Base-by-base conservation (phyloP, 495 filamentous ascomycete species). In the Terfezia claveryi region DNA sequence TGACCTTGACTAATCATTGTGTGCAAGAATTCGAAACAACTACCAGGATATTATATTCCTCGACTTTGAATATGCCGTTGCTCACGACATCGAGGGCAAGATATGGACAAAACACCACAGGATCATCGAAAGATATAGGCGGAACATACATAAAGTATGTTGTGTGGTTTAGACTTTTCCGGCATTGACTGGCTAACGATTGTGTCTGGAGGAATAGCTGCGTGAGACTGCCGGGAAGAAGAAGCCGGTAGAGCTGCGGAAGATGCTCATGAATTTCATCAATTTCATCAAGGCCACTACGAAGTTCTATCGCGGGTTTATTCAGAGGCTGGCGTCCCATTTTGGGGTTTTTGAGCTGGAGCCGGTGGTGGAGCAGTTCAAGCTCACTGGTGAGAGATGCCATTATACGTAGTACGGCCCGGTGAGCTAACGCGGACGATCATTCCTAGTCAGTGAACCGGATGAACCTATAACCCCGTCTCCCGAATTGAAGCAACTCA, bases 241-340 rank as follows among this genome's bases (percentile, higher is more conserved):
- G 62, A 74, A 80, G 56, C 77, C 78, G 27, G 85, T 92, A 4
- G 80, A 87, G 62, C 73, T 74, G 58, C 78, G 88, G 27, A 94
- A 89, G 65, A 68, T 85, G 10, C 79, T 82, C 62, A 86, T 82
- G 68, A 74, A 78, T 56, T 98, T 89, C 65, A 67, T 80, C 37
- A 75, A 76, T 55, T 96, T 89, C 64, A 79, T 96, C 61, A 94
- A 88, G 68, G 80, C 78, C 4, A 80, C 83, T 55, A 82, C 89
- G 62, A 76, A 78, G 51, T 95, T 93, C 67, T 98, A 96, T 69
- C 76, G 80, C 53, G 79, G 78, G 50, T 89, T 83, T 58, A 80
- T 98, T 55, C 81, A 88, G 68, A 75, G 80, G 52, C 67, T 95
- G 38, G 80, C 81, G 51, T 80, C 77, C 10, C 76, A 80, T 56